Evolutionary conservation across 495 filamentous ascomycete species (phyloP).

Genomic region (Aspergillus nidulans): DNA sequence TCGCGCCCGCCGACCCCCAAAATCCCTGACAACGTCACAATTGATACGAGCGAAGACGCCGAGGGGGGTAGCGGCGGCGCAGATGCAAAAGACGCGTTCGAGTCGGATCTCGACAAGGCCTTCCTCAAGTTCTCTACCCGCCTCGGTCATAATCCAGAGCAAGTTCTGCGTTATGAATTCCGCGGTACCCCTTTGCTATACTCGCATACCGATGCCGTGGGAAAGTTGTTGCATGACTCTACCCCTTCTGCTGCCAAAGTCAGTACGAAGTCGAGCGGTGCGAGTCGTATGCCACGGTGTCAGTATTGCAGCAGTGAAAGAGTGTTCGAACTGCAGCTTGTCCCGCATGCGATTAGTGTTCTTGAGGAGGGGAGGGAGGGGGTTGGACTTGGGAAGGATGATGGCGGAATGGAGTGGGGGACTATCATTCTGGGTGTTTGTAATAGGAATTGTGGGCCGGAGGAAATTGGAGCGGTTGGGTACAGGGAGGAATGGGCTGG

Average conservation of each 20-base stretch:
- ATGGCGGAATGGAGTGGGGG: conserved; percentile 97
- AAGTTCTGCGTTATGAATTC: conserved; percentile 91
- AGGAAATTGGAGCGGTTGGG: conserved; percentile 48
- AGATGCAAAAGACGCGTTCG: conserved; percentile 78
- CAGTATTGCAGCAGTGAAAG: conserved; percentile 66
- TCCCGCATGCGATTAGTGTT: conserved; percentile 83
- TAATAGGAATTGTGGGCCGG: conserved; percentile 59
- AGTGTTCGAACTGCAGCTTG: conserved; percentile 89
- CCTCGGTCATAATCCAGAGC: conserved; percentile 86
- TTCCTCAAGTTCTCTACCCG: conserved; percentile 90
- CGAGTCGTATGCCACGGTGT: conserved; percentile 63
- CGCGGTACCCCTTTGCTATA: conserved; percentile 77
- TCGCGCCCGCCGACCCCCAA: conserved; percentile 41
- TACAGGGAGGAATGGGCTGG: conserved; percentile 95
- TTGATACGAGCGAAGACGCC: conserved; percentile 54
- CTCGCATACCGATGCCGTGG: conserved; percentile 67
- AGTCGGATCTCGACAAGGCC: conserved; percentile 75
- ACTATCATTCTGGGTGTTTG: conserved; percentile 92
- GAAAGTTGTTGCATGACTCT: conserved; percentile 50
- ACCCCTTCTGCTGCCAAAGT: conserved; percentile 13
- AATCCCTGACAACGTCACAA: conserved; percentile 46
- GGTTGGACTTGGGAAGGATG: conserved; percentile 46
- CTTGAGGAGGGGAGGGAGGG: conserved; percentile 75
- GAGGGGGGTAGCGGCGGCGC: conserved; percentile 42
- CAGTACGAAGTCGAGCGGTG: conserved; percentile 21